Evolutionary conservation across 2,329 filamentous ascomycete species (phyloP).

Genomic region (Paracoccidioides brasiliensis): DNA sequence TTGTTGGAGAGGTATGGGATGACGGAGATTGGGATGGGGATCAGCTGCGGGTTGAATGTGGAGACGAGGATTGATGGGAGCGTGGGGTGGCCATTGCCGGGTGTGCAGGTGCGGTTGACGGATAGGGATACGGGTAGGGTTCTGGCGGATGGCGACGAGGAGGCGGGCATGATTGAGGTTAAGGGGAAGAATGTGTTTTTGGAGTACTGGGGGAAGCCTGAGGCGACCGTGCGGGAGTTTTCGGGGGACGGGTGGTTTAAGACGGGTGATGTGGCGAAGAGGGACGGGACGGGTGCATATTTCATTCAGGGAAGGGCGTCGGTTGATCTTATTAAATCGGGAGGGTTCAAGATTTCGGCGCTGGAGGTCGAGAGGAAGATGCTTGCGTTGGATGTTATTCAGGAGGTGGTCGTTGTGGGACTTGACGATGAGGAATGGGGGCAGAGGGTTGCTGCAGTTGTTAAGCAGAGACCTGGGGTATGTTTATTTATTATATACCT

Average conservation of each 20-base stretch:
- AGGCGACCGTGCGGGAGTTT: constrained; percentile 35
- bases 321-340: constrained; percentile 43
- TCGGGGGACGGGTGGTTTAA: constrained; percentile 38
- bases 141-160: constrained; percentile 17
- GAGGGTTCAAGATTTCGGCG: constrained; percentile 44
- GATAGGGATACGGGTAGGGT: constrained; percentile 26
- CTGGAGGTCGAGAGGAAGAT: constrained; percentile 43
- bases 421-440: constrained; percentile 43
- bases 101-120: constrained; percentile 35
- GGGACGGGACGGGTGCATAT: constrained; percentile 31
- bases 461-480: constrained; percentile 30
- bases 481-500: constrained; percentile 5
- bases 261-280: constrained; percentile 34
- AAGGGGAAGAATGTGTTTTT: constrained; percentile 31
- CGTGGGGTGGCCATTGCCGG: constrained; percentile 37
- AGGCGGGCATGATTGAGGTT: constrained; percentile 33
- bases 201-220: constrained; percentile 33
- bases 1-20: constrained; percentile 39
- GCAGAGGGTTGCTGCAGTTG: constrained; percentile 42
- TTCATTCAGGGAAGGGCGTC: constrained; percentile 42
- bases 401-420: constrained; percentile 42
- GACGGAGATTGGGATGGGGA: constrained; percentile 39
- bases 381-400: constrained; percentile 35
- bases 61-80: constrained; percentile 33
- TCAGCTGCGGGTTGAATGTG: constrained; percentile 33